phyloP scores from a whole-genome alignment of 805 yeast genomes.

The Maudiozyma pseudohumilis region DNA sequence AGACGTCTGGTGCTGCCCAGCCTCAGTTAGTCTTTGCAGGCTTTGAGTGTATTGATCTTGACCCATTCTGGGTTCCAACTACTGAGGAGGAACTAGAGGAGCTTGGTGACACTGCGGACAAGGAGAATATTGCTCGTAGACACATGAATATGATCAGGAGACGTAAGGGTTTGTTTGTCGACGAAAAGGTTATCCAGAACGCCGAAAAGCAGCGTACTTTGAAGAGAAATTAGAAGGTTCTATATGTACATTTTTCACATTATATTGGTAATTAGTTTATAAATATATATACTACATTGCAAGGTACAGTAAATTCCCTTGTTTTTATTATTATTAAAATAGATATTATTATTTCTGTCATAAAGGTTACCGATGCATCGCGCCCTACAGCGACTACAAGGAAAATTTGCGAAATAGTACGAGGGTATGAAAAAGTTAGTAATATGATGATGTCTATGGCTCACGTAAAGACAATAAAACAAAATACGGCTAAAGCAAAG shows the following conservation, averaged over 20 bases:
- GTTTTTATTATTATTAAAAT: no score
- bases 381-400: no score
- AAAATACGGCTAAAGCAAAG: no score
- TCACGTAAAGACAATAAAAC: no score
- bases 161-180: conserved; percentile 82
- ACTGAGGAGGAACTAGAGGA: conserved; percentile 95
- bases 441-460: no score
- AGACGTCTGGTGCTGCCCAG: conserved; percentile 93
- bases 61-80: conserved; percentile 98
- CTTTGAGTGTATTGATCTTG: conserved; percentile 74
- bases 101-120: conserved; percentile 83
- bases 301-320: no score
- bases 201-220: conserved; percentile 92
- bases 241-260: not conserved
- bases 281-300: not conserved
- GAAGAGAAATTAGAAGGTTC: conserved; percentile 44
- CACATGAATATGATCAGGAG: conserved; percentile 77
- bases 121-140: conserved; percentile 80
- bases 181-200: conserved; percentile 79
- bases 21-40: conserved; percentile 92
- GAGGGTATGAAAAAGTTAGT: no score
- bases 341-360: no score
- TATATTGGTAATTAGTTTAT: no score
- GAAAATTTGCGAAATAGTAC: no score
- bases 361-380: no score